Percentiles rank a stretch among this genome's conserved stretches.
These are phyloP conservation scores for Penicillium polonicum DNA, from an alignment of 2,329 filamentous ascomycete genomes.

Conservation along the genomic window DNA sequence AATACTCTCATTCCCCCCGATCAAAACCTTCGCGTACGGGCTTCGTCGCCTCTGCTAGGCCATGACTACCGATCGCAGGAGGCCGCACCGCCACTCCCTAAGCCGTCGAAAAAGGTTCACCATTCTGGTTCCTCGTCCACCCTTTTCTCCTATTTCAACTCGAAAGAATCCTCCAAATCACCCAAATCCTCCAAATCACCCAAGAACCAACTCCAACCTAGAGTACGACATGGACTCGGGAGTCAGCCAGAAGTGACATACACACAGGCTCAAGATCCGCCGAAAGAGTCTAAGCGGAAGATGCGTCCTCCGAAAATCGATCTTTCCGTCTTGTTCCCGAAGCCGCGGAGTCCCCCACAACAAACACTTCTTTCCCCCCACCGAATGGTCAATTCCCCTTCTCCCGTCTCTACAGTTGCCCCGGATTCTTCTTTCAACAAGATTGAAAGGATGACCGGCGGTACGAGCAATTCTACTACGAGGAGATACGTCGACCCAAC, in stretches of 20 bases:
- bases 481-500: conserved; percentile 33
- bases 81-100: conserved; percentile 32
- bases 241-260: conserved; percentile 24
- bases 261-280: conserved; percentile 23
- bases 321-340: conserved; percentile 45
- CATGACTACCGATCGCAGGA: conserved; percentile 36
- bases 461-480: conserved; percentile 17
- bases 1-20: conserved; percentile 24
- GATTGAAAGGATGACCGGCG: conserved; percentile 18
- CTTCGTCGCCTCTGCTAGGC: conserved; percentile 49
- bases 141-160: conserved; percentile 49
- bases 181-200: conserved; percentile 28
- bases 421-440: conserved; percentile 34
- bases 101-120: conserved; percentile 37
- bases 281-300: conserved; percentile 41
- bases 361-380: conserved; percentile 43
- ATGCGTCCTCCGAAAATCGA: conserved; percentile 43
- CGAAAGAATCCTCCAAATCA: conserved; percentile 43
- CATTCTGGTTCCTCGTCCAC: conserved; percentile 48
- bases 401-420: conserved; percentile 35
- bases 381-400: conserved; percentile 42
- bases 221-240: conserved; percentile 19
- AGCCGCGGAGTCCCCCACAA: conserved; percentile 32
- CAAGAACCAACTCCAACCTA: conserved; percentile 24
- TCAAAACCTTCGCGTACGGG: conserved; percentile 40